Evolutionary conservation across 2,329 filamentous ascomycete genomes (phyloP), one percentile per base, ranked within the genome.

Genomic region (Arachnomyces sp.): DNA sequence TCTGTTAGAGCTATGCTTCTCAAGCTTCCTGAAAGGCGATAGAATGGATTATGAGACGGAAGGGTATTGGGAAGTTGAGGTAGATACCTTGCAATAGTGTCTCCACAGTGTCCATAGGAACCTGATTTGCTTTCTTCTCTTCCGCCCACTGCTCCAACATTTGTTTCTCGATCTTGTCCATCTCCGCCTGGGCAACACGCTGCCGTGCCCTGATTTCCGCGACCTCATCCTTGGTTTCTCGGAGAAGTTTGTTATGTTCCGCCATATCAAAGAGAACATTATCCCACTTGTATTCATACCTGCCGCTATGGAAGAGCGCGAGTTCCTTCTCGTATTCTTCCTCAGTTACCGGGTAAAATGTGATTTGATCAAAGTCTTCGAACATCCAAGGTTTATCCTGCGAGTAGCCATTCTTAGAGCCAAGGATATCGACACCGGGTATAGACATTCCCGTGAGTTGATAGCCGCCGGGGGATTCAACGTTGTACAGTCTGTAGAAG

Each of bases 391-490:
- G 74, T 18, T 57, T 50, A 0, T 64, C 55, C 0, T 62, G 46
- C 2, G 54, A 60, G 48, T 75, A 78, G 2, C 69, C 69, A 0
- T 58, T 56, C 45, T 75, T 76, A 47, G 65, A 71, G 0, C 72
- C 71, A 6, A 74, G 64, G 29, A 69, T 68, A 46, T 78, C 75
- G 34, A 72, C 71, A 12, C 71, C 69, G 0, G 72, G 71, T 2
- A 76, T 67, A 0, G 73, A 76, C 36, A 71, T 61, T 0, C 71
- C 72, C 0, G 66, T 69, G 56, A 74, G 68, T 56, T 75, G 72
- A 43, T 77, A 77, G 0, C 75, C 75, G 4, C 75, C 75, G 0
- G 74, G 75, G 0, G 67, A 70, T 45, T 78, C 74, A 11, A 76
- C 73, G 3, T 72, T 73, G 44, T 78, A 77, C 9, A 77, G 63